Base-by-base conservation (phyloP, 495 filamentous ascomycete genomes). In the Aspergillus homomorphus region DNA sequence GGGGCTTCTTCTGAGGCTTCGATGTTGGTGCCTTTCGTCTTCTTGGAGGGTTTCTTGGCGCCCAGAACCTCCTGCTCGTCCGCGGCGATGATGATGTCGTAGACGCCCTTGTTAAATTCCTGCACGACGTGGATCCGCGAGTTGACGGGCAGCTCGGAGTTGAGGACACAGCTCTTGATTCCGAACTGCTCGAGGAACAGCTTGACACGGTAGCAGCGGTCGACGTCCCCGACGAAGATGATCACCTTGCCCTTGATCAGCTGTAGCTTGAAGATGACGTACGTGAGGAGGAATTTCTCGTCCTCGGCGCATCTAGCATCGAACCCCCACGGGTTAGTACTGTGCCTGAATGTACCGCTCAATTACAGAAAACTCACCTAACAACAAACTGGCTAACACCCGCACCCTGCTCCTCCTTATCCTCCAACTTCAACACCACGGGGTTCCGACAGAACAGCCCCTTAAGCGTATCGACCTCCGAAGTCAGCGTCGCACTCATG, bases 121-220 rank as follows among this genome's bases (percentile, higher is more conserved):
- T 99, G 87, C 10, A 99, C 92, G 24, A 96, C 89, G 74, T 98
- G 94, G 45, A 97, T 84, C 19, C 94, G 82, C 7, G 89, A 92
- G 61, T 96, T 96, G 60, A 97, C 87, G 4, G 94, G 94, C 18
- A 99, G 74, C 67, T 99, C 92, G 5, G 91, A 94, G 71, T 99
- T 99, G 33, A 99, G 77, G 14, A 99, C 87, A 71, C 93, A 97
- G 69, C 88, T 91, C 70, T 89, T 89, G 67, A 96, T 90, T 22
- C 91, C 91, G 63, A 99, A 98, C 66, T 98, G 95, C 70, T 98
- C 95, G 15, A 99, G 82, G 69, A 94, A 98, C 10, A 99, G 81
- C 74, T 97, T 98, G 28, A 98, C 76, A 26, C 95, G 83, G 73
- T 99, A 99, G 63, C 89, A 92, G 56, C 94, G 82, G 69, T 98